Evolutionary conservation across 352 stramenopile species (phyloP), one percentile per base, ranked within the genome.

Genomic region (Halophytophthora batemanensis): DNA sequence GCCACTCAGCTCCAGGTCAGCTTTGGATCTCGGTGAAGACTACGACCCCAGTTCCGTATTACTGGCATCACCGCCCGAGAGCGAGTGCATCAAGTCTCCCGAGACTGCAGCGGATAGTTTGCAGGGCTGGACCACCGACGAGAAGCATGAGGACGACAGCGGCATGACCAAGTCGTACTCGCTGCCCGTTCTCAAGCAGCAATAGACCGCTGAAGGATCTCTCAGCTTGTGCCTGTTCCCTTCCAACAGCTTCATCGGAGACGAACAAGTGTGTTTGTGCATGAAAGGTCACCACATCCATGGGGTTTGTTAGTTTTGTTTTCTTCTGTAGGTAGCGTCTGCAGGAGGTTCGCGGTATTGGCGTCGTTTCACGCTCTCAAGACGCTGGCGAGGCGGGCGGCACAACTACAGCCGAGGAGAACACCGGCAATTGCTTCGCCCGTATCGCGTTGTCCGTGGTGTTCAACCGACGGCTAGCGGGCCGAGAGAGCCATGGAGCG

Each of bases 81-180:
- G 29, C 29, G 59, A 45, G 38, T 18, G 41, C 3, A 6, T 56
- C 14, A 58, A 45, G 12, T 61, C 59, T 1, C 46, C 40, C 18
- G 63, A 77, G 38, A 64, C 62, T 17, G 17, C 50, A 22, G 25
- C 25, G 15, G 61, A 66, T 0, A 59, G 52, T 6, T n/a, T 71
- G 10, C 55, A 72, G 15, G 73, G 70, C 18, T 83, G 70, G 72
- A n/a, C 58, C 0, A 64, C 58, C 2, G 70, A 79, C 35, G 57
- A 63, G 1, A 38, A 11, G 29, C 62, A 64, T 21, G 50, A 64
- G 1, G 54, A 74, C 12, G 60, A 71, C 13, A 28, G 33, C 5
- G 34, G 38, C 7, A 66, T 83, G 64, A 18, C 64, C 39, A 83
- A 83, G 47, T 83, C 73, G 19, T 77, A 69, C 51, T 84, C 71